Conservation (phyloP, 2,329 filamentous ascomycete genomes). For the Fusarium nygamai region DNA sequence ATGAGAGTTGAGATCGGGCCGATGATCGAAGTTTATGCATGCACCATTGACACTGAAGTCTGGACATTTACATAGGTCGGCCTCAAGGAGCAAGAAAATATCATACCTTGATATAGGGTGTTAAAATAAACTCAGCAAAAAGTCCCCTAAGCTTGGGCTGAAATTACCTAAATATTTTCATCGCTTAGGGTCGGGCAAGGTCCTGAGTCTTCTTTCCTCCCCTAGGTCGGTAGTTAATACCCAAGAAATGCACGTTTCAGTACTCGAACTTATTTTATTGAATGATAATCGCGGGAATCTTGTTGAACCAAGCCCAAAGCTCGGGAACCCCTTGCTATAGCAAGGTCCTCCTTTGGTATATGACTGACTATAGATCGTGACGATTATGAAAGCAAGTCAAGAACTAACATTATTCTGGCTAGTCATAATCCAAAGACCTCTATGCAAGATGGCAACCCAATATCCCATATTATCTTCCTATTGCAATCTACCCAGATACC, state of each 20-base stretch:
- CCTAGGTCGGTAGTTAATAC: background rate
- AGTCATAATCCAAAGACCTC: background rate
- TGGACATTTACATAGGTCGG: background rate
- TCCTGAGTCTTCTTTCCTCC: too few relatives aligned
- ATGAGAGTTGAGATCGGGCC: conserved; percentile 10
- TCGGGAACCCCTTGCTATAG: background rate
- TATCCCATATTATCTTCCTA: background rate
- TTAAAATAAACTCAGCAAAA: too few relatives aligned
- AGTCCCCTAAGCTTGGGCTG: too few relatives aligned
- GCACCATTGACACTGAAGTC: background rate
- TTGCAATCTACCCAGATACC: background rate
- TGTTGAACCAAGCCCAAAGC: background rate
- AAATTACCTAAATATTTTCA: too few relatives aligned
- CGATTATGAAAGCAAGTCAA: background rate
- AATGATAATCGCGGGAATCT: background rate
- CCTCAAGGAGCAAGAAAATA: too few relatives aligned
- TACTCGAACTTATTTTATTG: background rate
- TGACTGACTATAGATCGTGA: background rate
- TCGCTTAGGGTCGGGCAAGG: too few relatives aligned
- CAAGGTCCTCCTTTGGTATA: background rate
- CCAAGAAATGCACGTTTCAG: background rate
- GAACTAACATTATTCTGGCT: background rate
- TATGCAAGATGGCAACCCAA: too few relatives aligned
- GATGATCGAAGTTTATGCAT: conserved; percentile 15
- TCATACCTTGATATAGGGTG: too few relatives aligned